phyloP scores from a whole-genome alignment of 495 filamentous ascomycete genomes.

The Aspergillus indologenus region DNA sequence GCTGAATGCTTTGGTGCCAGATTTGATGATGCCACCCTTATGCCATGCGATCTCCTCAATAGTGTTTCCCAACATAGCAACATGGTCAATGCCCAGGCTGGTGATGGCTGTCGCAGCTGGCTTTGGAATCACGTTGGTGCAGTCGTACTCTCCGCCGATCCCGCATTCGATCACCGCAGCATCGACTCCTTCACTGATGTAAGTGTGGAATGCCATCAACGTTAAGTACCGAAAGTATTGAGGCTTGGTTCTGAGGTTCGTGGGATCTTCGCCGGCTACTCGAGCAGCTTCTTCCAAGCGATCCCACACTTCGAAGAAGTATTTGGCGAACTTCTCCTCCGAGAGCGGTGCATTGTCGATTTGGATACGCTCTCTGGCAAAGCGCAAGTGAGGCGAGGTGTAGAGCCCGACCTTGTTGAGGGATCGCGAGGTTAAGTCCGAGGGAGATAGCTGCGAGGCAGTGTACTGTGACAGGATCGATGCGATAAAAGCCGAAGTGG shows the following conservation, averaged over 20 bases:
- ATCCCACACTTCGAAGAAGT: slow-evolving; percentile 91
- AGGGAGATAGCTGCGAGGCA: slow-evolving; percentile 36
- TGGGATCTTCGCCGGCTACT: slow-evolving; percentile 45
- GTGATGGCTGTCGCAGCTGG: slow-evolving; percentile 76
- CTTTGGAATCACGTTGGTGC: slow-evolving; percentile 80
- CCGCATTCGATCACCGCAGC: slow-evolving; percentile 88
- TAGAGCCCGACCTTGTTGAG: slow-evolving; percentile 72
- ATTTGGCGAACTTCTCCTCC: slow-evolving; percentile 71
- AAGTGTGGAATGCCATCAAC: slow-evolving; percentile 85
- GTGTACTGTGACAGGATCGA: slow-evolving; percentile 60
- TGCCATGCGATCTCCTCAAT: slow-evolving; percentile 96
- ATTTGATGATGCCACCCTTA: slow-evolving; percentile 90
- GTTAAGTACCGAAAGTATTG: slow-evolving; percentile 90
- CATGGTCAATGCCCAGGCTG: slow-evolving; percentile 88
- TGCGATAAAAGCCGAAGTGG: slow-evolving; percentile 50
- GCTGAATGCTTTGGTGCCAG: slow-evolving; percentile 65
- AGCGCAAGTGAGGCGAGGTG: slow-evolving; percentile 84
- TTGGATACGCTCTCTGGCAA: slow-evolving; percentile 83
- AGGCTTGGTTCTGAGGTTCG: slow-evolving; percentile 58
- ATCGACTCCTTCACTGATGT: slow-evolving; percentile 74
- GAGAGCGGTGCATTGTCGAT: slow-evolving; percentile 76
- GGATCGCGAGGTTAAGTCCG: slow-evolving; percentile 27
- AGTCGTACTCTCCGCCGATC: slow-evolving; percentile 89
- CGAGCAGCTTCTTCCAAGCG: slow-evolving; percentile 56
- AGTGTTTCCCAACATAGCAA: slow-evolving; percentile 71